Conservation (phyloP, 2,329 filamentous ascomycete genomes). For the Aureobasidium sp. region DNA sequence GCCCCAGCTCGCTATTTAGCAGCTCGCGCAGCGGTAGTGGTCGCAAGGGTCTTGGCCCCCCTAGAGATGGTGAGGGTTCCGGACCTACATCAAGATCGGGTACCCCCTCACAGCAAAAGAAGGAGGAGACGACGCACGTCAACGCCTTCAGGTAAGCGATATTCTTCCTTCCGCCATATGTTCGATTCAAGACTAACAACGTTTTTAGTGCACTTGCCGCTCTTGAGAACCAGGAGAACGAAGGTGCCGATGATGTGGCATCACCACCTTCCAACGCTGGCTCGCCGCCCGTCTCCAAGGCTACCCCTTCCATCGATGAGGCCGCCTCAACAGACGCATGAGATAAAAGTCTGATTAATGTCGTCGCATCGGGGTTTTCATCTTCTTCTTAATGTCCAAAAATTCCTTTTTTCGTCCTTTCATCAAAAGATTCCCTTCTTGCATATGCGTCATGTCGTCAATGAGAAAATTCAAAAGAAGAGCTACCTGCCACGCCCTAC, state of each 20-base stretch:
- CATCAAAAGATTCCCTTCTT: constrained; percentile 3
- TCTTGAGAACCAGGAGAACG: constrained; percentile 45
- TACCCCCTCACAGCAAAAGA: constrained; percentile 62
- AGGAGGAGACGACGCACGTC: constrained; percentile 54
- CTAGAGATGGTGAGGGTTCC: constrained; percentile 66
- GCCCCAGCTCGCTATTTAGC: constrained; percentile 67
- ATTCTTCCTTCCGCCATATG: background rate
- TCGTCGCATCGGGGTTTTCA: background rate
- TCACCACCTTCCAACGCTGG: constrained; percentile 45
- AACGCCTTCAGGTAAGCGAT: constrained; percentile 90
- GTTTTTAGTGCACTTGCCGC: constrained; percentile 44
- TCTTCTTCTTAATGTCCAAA: constrained; percentile 15
- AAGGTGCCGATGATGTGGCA: constrained; percentile 53
- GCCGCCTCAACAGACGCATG: constrained; percentile 33
- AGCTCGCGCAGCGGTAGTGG: constrained; percentile 87
- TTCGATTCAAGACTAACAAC: constrained; percentile 27
- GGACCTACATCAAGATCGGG: constrained; percentile 81
- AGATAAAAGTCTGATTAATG: constrained; percentile 1
- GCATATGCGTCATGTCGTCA: constrained; percentile 13
- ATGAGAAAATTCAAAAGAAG: constrained; percentile 3
- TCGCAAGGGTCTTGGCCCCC: constrained; percentile 66
- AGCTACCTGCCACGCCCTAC: background rate
- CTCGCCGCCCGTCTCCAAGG: constrained; percentile 26
- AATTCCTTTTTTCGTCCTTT: constrained; percentile 10
- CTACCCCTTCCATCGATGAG: constrained; percentile 31